Base-by-base conservation (phyloP, 1,139 yeast species). In the Wickerhamomyces sp. region DNA sequence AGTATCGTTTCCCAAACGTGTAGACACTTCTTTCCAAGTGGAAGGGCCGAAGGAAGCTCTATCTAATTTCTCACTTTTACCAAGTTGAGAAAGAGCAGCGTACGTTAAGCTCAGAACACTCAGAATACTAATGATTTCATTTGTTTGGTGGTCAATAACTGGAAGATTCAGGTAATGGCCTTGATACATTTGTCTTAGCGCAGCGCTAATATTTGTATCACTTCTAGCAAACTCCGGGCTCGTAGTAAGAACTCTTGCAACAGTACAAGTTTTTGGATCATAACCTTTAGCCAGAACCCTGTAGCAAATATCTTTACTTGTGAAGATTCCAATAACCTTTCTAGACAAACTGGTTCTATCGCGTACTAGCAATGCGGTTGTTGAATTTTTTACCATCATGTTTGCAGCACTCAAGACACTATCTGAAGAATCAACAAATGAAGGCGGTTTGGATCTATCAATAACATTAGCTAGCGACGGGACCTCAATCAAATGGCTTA, bases 151-250 rank as follows among this genome's bases (percentile, higher is more conserved):
- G 47, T 64, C 59, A 35, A 61, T 61, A 8, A 69, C 66, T 0
- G 75, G 75, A 42, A 70, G 50, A 45, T 68, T 70, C 40, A 70
- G 46, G 42, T 65, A 70, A 45, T 68, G 67, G 0, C 74, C 75
- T 40, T 67, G 70, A 47, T 66, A 69, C 75, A 70, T 70, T 46
- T 68, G 52, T 48, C 72, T 59, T 40, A 70, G 52, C 7, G 73
- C 74, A 10, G 65, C 61, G 43, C 68, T 67, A n/a, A 70, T 65
- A 2, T 64, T 65, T 50, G 65, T 51, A 11, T 57, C 49, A 34
- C 62, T 64, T 31, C 58, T 62, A 1, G 73, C 74, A 60, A 66
- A 69, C 42, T 68, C 68, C 0, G 75, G 75, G 41, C 66, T 65
- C 3, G 72, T 63, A 0, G 74, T 70, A 63, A 70, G 63, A 1